Base-by-base conservation (phyloP, 495 filamentous ascomycete species). In the Podospora pseudopauciseta region DNA sequence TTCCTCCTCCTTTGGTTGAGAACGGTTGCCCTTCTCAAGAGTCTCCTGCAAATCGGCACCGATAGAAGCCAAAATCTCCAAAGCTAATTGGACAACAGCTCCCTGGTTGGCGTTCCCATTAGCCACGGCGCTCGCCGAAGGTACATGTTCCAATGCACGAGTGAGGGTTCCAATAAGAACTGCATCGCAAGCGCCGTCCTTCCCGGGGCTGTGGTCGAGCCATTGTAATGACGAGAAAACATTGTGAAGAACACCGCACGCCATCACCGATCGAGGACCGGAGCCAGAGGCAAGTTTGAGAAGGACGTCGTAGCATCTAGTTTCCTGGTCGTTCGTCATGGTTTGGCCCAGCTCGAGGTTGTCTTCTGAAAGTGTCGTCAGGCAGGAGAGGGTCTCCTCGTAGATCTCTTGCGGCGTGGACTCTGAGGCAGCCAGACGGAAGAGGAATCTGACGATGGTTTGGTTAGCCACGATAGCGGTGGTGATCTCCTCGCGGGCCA, bases 11-110 rank as follows among this genome's bases (percentile, higher is more conserved):
- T 70, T 71, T 15, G 54, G 34, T 19, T 68, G 68, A 11, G 71
- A 72, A 44, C 72, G 73, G 49, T 74, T 77, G 4, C 77, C 76
- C 65, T 74, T 81, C 70, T 76, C 79, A 44, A 83, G 73, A 53
- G 81, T 78, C 23, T 80, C 78, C 49, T 84, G 81, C 23, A 87
- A 75, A 28, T 78, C 78, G 2, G 86, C 86, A 27, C 85, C 86
- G 66, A 89, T 87, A 6, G 87, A 87, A 9, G 85, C 85, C 1
- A 87, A 67, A 9, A 86, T 81, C 69, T 88, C 86, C 1, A 89
- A 72, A 18, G 83, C 84, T 18, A 84, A 66, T 69, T 85, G 79
- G 44, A 85, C 65, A 23, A 82, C 75, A 54, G 83, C 73, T 20
- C 71, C 68, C 6, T 77, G 65, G 69, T 56, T 74, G 2, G 71